phyloP scores from a whole-genome alignment of 1,139 yeast species.

The Magnusiomyces fungicola region DNA sequence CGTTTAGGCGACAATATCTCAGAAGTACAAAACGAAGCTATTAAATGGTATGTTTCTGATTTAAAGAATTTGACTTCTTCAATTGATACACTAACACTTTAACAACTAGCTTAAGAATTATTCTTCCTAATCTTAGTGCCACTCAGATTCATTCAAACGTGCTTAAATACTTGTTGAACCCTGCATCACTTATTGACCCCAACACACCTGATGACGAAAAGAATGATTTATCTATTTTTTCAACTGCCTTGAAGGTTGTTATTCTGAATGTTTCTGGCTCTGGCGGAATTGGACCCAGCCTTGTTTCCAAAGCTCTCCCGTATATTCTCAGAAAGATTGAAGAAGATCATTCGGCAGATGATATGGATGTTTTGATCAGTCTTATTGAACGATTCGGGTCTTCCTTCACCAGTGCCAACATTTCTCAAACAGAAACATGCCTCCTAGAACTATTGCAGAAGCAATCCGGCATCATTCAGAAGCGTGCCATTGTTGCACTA shows the following conservation, averaged over 20 bases:
- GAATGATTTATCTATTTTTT: conserved; percentile 46
- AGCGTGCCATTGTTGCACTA: conserved; percentile 46
- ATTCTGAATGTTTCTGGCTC: conserved; percentile 37
- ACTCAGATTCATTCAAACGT: conserved; percentile 3
- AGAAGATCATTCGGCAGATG: conserved; percentile 42
- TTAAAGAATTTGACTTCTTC: background rate
- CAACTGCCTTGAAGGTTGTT: conserved; percentile 63
- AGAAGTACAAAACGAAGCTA: conserved; percentile 75
- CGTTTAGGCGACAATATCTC: conserved; percentile 58
- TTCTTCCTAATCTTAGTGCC: conserved; percentile 8
- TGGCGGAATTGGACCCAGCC: conserved; percentile 29
- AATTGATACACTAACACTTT: background rate
- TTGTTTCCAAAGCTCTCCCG: conserved; percentile 33
- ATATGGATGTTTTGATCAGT: conserved; percentile 58
- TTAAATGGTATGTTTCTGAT: conserved; percentile 39
- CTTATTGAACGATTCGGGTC: conserved; percentile 49
- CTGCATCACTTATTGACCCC: conserved; percentile 3
- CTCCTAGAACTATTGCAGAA: conserved; percentile 23
- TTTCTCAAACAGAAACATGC: conserved; percentile 31
- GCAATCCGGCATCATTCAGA: conserved; percentile 28
- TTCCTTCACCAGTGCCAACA: conserved; percentile 40
- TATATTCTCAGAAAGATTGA: conserved; percentile 28
- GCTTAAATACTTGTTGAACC: conserved; percentile 5
- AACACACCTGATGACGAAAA: conserved; percentile 33
- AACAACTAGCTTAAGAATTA: conserved; percentile 12